Evolutionary conservation across 2,329 filamentous ascomycete species (phyloP).

Genomic region (Calonectria pteridis): DNA sequence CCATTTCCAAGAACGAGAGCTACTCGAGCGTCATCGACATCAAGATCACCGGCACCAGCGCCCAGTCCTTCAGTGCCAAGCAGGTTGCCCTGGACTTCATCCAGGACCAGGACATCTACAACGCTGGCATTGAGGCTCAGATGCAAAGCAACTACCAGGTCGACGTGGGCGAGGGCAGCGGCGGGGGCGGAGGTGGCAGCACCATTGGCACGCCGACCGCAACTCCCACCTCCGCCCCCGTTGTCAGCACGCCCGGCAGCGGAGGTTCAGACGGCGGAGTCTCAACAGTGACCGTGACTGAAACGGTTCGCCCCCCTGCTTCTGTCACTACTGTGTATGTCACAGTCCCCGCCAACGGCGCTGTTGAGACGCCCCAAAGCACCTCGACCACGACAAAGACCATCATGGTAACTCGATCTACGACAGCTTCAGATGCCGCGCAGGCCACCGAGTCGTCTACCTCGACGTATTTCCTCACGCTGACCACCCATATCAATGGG

Average conservation of each 20-base stretch:
- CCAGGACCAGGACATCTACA: conserved; percentile 55
- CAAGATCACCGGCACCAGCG: conserved; percentile 49
- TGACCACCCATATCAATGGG: conserved; percentile 17
- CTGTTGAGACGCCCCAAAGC: conserved; percentile 27
- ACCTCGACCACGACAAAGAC: conserved; percentile 41
- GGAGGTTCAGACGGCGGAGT: conserved; percentile 31
- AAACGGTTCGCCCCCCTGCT: conserved; percentile 55
- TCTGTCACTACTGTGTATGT: conserved; percentile 52
- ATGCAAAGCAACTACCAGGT: conserved; percentile 61
- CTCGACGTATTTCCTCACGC: conserved; percentile 7
- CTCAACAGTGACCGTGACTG: conserved; percentile 50
- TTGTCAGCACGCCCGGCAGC: conserved; percentile 26
- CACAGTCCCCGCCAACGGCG: conserved; percentile 50
- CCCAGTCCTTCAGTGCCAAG: conserved; percentile 39
- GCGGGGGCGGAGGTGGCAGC: conserved; percentile 34
- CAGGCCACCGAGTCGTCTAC: neutral
- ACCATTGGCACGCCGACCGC: conserved; percentile 31
- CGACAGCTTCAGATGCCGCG: neutral
- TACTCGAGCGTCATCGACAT: conserved; percentile 57
- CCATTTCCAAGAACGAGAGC: conserved; percentile 55
- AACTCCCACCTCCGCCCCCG: conserved; percentile 6
- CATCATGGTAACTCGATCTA: conserved; percentile 31
- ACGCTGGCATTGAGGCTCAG: conserved; percentile 59
- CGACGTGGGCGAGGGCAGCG: conserved; percentile 45
- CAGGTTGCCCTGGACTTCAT: conserved; percentile 47